A percentile compares a stretch with the other conserved stretches of the same genome.
Evolutionary conservation across 768 basidiomycete species (phyloP).

Genomic region (Xerocomus potaroensis): DNA sequence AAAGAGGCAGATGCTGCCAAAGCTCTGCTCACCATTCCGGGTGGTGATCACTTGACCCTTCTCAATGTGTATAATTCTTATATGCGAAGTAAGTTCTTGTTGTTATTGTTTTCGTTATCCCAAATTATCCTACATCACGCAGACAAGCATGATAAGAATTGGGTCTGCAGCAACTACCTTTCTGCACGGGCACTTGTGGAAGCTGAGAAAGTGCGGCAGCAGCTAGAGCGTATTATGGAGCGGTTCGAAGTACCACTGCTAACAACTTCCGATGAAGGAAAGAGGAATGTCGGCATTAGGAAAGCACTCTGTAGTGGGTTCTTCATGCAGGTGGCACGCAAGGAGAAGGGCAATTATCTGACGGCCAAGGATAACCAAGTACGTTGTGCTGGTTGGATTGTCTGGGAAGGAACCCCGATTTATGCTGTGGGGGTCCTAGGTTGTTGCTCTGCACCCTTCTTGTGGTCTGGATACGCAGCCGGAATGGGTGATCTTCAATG

Average conservation of each 20-base stretch:
- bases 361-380: conserved; percentile 97
- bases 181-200: conserved; percentile 78
- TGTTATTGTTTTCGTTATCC: background rate
- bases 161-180: conserved; percentile 90
- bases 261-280: no score
- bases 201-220: conserved; percentile 90
- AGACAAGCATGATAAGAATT: conserved; percentile 78
- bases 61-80: conserved; percentile 97
- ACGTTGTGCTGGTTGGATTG: no score
- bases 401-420: background rate
- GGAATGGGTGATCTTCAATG: no score
- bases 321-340: no score
- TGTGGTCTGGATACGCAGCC: no score
- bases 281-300: no score
- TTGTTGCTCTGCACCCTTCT: conserved; percentile 57
- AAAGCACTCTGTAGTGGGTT: no score
- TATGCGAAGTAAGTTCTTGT: conserved; percentile 56
- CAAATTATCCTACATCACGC: background rate
- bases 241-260: no score
- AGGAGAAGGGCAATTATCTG: no score
- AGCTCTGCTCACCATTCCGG: conserved; percentile 81
- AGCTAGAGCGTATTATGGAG: no score
- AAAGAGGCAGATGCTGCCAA: conserved; percentile 94
- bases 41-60: conserved; percentile 93
- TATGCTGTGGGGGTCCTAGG: conserved; percentile 4